Evolutionary conservation across 208 protist species (phyloP).

Genomic region (Sergeia podlipaevii): DNA sequence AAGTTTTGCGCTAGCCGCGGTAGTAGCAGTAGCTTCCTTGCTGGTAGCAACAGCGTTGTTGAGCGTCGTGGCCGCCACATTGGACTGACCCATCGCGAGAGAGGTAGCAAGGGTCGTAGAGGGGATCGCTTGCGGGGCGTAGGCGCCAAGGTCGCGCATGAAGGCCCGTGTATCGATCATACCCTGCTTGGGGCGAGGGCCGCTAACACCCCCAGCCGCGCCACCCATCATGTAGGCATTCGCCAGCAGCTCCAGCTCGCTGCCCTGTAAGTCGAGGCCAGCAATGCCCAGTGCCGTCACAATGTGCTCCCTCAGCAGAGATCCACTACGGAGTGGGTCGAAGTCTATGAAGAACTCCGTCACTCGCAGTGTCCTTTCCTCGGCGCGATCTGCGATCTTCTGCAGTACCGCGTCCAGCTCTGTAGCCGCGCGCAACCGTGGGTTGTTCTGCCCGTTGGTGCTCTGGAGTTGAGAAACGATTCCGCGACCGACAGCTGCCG

Average conservation of each 20-base stretch:
- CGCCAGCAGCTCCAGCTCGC: conserved; percentile 42
- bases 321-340: conserved; percentile 71
- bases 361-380: conserved; percentile 51
- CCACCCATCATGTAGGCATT: too few relatives aligned
- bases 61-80: neutral
- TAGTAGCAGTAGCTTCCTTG: neutral
- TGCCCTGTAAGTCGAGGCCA: conserved; percentile 34
- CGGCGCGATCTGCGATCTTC: conserved; percentile 50
- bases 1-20: conserved; percentile 3
- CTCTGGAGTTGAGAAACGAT: conserved; percentile 6
- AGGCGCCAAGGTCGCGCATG: conserved; percentile 30
- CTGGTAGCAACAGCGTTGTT: neutral
- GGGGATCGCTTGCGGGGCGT: conserved; percentile 12
- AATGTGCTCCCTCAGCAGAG: conserved; percentile 51
- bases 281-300: conserved; percentile 63
- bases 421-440: conserved; percentile 12
- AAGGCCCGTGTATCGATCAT: conserved; percentile 41
- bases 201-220: too few relatives aligned
- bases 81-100: conserved; percentile 13
- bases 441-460: conserved; percentile 5
- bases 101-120: conserved; percentile 9
- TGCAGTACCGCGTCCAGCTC: conserved; percentile 35
- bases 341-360: conserved; percentile 78
- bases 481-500: neutral
- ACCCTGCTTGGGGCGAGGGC: conserved; percentile 8